Evolutionary conservation across 2,329 filamentous ascomycete genomes (phyloP).

Genomic region (Cladosporium sp.): DNA sequence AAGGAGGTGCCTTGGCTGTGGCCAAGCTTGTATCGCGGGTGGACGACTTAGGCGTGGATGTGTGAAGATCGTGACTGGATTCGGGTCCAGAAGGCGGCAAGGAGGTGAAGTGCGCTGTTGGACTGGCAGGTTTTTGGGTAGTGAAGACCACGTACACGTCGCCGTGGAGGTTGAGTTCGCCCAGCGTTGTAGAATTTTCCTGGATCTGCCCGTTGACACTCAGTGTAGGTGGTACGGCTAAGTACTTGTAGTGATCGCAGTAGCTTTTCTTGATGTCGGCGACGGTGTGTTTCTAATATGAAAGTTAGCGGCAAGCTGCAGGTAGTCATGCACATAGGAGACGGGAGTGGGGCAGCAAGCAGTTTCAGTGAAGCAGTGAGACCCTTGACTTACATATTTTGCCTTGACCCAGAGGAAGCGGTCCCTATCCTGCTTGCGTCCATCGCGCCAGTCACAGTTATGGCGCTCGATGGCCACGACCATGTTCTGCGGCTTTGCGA

Average conservation of each 20-base stretch:
- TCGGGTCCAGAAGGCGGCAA: not conserved
- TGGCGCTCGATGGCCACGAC: constrained; percentile 39
- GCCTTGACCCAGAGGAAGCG: constrained; percentile 42
- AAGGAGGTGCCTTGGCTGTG: not conserved
- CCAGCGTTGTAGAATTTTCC: not conserved
- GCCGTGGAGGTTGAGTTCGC: not conserved
- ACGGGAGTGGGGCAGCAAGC: not conserved
- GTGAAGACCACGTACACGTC: constrained; percentile 7
- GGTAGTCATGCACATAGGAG: not conserved
- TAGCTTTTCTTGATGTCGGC: constrained; percentile 23
- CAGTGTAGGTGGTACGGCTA: not conserved
- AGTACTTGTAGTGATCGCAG: constrained; percentile 21
- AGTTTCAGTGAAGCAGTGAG: not conserved
- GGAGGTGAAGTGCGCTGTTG: not conserved
- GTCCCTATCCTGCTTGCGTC: constrained; percentile 24
- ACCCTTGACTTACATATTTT: constrained; percentile 31
- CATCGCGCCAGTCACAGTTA: constrained; percentile 16
- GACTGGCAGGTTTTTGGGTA: not conserved
- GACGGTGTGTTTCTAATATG: constrained; percentile 14
- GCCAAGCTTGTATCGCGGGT: not conserved
- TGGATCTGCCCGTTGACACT: not conserved
- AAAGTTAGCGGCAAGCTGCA: not conserved
- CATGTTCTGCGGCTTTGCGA: constrained; percentile 29
- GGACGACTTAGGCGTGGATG: not conserved
- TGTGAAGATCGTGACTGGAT: not conserved